phyloP scores from a whole-genome alignment of 2,329 filamentous ascomycete genomes.

The Penicillium brevicompactum region DNA sequence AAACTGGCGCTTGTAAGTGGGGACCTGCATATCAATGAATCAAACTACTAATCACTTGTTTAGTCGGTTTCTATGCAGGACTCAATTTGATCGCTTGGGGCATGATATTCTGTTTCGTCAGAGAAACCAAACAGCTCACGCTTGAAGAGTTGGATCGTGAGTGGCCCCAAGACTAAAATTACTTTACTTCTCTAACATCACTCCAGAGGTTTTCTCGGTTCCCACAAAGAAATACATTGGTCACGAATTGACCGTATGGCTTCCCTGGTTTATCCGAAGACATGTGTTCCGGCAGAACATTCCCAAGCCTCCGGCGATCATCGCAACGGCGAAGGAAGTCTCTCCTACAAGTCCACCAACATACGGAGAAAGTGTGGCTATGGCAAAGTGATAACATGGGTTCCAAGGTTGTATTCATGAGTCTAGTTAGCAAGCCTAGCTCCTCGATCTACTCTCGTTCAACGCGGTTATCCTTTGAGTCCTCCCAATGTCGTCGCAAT shows the following conservation, averaged over 20 bases:
- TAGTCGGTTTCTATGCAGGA: slow-evolving; percentile 41
- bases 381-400: background rate
- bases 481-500: too few species aligned
- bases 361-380: background rate
- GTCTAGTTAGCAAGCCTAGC: too few species aligned
- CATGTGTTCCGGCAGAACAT: slow-evolving; percentile 55
- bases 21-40: fast-evolving
- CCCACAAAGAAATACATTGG: slow-evolving; percentile 57
- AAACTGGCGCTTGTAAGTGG: slow-evolving; percentile 57
- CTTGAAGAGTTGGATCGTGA: slow-evolving; percentile 33
- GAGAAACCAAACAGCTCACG: slow-evolving; percentile 57
- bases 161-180: background rate
- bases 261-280: slow-evolving; percentile 63
- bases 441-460: too few species aligned
- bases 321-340: slow-evolving; percentile 20
- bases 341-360: background rate
- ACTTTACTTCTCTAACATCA: slow-evolving; percentile 37
- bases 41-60: slow-evolving; percentile 25
- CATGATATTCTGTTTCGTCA: slow-evolving; percentile 65
- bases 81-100: slow-evolving; percentile 62
- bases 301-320: slow-evolving; percentile 25
- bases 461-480: too few species aligned
- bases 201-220: slow-evolving; percentile 60
- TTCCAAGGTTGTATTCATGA: too few species aligned
- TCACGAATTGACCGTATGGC: slow-evolving; percentile 57